These are phyloP conservation scores for Bondarzewia mesenterica DNA, from an alignment of 1,284 basidiomycete genomes.

Conservation along the genomic window DNA sequence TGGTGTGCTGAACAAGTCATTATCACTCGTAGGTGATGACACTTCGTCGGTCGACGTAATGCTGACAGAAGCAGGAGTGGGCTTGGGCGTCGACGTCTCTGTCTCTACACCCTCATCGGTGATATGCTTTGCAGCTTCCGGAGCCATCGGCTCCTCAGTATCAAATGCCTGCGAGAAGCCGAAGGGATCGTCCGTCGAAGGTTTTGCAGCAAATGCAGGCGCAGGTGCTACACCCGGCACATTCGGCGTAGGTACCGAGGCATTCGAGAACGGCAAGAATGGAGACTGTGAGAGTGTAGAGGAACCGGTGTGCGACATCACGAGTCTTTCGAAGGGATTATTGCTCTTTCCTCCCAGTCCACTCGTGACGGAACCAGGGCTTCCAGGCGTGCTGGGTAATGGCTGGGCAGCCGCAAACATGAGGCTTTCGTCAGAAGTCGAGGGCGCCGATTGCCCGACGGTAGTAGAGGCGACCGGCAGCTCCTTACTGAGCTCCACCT, in stretches of 20 bases:
- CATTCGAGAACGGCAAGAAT: slow-evolving; percentile 42
- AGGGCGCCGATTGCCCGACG: slow-evolving; percentile 24
- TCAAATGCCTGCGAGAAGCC: slow-evolving; percentile 43
- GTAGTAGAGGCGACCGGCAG: slow-evolving; percentile 15
- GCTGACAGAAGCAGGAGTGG: background rate
- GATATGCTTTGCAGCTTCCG: slow-evolving; percentile 16
- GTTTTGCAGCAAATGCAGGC: slow-evolving; percentile 9
- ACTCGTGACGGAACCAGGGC: slow-evolving; percentile 25
- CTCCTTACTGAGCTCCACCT: slow-evolving; percentile 39
- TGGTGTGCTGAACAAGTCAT: slow-evolving; percentile 55
- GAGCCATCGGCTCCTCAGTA: slow-evolving; percentile 14
- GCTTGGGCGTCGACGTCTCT: background rate
- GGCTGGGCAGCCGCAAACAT: slow-evolving; percentile 58
- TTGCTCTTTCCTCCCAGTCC: slow-evolving; percentile 57
- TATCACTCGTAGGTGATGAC: slow-evolving; percentile 30
- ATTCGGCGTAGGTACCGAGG: slow-evolving; percentile 23
- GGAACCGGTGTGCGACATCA: slow-evolving; percentile 32
- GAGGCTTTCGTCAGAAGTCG: slow-evolving; percentile 38
- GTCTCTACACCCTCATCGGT: slow-evolving; percentile 15
- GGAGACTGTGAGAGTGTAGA: slow-evolving; percentile 47
- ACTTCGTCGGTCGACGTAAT: slow-evolving; percentile 10
- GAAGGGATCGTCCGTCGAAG: slow-evolving; percentile 41
- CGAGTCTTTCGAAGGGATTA: slow-evolving; percentile 88
- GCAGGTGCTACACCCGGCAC: slow-evolving; percentile 13
- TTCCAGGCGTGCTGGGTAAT: slow-evolving; percentile 61